Conservation (phyloP, 116 monocot genomes). For the Cymodocea nodosa region DNA sequence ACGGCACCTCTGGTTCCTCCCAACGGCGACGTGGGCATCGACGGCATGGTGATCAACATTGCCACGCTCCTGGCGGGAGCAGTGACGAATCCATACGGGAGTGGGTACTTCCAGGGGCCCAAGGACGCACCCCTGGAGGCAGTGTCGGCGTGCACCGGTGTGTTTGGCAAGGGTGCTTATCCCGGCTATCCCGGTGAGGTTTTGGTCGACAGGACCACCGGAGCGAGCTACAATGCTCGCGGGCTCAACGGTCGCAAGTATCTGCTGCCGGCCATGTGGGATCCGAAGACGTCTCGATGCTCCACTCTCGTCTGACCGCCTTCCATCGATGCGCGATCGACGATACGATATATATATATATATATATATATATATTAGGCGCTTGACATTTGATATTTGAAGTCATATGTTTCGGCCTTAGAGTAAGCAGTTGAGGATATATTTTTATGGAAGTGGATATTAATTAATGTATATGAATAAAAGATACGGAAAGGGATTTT, state of each 20-base stretch:
- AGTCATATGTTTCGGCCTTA: too few species aligned
- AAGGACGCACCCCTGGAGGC: slow-evolving; percentile 18
- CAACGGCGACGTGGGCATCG: slow-evolving; percentile 20
- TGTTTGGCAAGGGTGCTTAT: slow-evolving; percentile 12
- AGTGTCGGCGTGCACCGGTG: slow-evolving; percentile 13
- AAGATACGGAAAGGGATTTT: too few species aligned
- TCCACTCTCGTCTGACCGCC: neutral
- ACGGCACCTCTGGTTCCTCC: slow-evolving; percentile 14
- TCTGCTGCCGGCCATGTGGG: slow-evolving; percentile 8
- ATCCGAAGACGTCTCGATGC: slow-evolving; percentile 7
- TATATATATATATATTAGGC: too few species aligned
- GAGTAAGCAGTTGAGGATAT: too few species aligned
- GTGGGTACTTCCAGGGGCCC: slow-evolving; percentile 18
- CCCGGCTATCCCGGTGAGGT: slow-evolving; percentile 11
- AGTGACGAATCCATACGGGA: slow-evolving; percentile 17
- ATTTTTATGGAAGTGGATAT: too few species aligned
- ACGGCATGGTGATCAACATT: slow-evolving; percentile 23
- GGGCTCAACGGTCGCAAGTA: slow-evolving; percentile 6
- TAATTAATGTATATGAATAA: too few species aligned
- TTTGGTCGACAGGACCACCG: slow-evolving; percentile 1
- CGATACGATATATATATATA: too few species aligned
- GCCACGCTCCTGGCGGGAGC: slow-evolving; percentile 8
- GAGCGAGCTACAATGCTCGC: slow-evolving; percentile 12
- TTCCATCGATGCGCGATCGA: too few species aligned
- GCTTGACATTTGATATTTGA: too few species aligned